Percentiles rank a stretch among this genome's conserved stretches.
phyloP scores from a whole-genome alignment of 176 grass and related monocot genomes.

The Juncus inflexus region DNA sequence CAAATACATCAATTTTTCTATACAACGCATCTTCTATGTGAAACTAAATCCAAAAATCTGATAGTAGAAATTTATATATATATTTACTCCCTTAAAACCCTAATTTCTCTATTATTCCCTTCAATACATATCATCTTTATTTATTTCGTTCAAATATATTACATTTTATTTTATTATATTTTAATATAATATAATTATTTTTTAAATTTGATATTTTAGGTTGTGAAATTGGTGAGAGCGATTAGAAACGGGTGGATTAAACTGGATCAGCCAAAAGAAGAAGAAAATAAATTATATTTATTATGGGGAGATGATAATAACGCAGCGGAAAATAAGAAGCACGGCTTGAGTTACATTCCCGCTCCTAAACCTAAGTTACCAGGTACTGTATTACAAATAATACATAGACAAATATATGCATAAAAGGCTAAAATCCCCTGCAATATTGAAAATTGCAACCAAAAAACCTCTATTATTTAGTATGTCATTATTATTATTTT shows the following conservation, averaged over 20 bases:
- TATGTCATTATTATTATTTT: no score
- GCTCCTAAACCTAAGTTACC: conserved; percentile 87
- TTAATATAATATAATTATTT: conserved; percentile 3
- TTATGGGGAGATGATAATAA: conserved; percentile 76
- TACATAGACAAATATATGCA: conserved; percentile 14
- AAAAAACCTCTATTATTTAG: not conserved
- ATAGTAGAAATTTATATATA: no score
- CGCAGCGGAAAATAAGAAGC: conserved; percentile 70
- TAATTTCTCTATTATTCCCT: not conserved
- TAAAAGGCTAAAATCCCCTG: not conserved
- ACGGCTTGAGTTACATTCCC: conserved; percentile 84
- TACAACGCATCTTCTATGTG: no score
- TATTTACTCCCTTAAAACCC: no score
- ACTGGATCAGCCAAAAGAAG: conserved; percentile 79
- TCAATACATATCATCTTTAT: not conserved
- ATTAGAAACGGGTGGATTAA: conserved; percentile 93
- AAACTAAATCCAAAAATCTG: no score
- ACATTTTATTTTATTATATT: conserved; percentile 8
- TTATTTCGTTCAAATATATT: not conserved
- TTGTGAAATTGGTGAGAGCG: conserved; percentile 57
- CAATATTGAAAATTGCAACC: not conserved
- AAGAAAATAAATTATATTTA: conserved; percentile 52
- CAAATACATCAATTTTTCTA: no score
- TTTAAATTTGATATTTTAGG: conserved; percentile 17
- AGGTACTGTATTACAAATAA: conserved; percentile 34